phyloP scores from a whole-genome alignment of 352 stramenopile species.

The Saprolegnia diclina region DNA sequence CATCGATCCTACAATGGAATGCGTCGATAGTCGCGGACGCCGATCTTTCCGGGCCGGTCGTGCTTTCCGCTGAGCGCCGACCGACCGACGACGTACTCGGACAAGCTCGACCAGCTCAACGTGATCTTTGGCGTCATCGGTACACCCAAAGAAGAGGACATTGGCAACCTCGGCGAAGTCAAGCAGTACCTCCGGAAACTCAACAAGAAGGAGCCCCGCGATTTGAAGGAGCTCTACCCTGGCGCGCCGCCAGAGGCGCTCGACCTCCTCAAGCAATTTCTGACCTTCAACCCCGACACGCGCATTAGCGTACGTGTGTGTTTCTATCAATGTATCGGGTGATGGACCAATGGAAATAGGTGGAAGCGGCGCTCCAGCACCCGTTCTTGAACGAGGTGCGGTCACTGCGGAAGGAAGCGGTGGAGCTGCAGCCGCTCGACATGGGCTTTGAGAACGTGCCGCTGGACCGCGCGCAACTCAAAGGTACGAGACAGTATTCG shows the following conservation, averaged over 20 bases:
- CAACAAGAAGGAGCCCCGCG: constrained; percentile 69
- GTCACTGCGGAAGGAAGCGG: constrained; percentile 55
- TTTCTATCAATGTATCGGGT: neutral
- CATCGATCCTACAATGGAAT: constrained; percentile 9
- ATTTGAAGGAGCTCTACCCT: constrained; percentile 75
- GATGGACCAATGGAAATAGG: constrained; percentile 29
- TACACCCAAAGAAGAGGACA: constrained; percentile 47
- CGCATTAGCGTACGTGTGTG: constrained; percentile 68
- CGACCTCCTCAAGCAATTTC: constrained; percentile 82
- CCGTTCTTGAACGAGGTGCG: constrained; percentile 79
- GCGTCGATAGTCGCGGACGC: constrained; percentile 19
- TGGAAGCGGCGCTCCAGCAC: constrained; percentile 77
- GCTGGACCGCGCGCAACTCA: constrained; percentile 78
- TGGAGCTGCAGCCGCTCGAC: constrained; percentile 69
- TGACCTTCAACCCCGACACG: constrained; percentile 72
- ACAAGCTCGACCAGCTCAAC: constrained; percentile 52
- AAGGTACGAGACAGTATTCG: constrained; percentile 43
- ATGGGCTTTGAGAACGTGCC: constrained; percentile 88
- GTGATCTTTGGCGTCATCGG: constrained; percentile 75
- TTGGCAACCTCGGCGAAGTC: constrained; percentile 35
- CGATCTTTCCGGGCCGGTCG: constrained; percentile 31
- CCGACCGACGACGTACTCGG: constrained; percentile 30
- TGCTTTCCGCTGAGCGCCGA: constrained; percentile 33
- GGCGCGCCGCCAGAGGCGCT: constrained; percentile 70
- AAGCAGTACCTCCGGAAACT: constrained; percentile 85